A percentile compares a stretch with the other conserved stretches of the same genome.
Conservation (phyloP, 345 rosid genomes). For the Kernera saxatilis region DNA sequence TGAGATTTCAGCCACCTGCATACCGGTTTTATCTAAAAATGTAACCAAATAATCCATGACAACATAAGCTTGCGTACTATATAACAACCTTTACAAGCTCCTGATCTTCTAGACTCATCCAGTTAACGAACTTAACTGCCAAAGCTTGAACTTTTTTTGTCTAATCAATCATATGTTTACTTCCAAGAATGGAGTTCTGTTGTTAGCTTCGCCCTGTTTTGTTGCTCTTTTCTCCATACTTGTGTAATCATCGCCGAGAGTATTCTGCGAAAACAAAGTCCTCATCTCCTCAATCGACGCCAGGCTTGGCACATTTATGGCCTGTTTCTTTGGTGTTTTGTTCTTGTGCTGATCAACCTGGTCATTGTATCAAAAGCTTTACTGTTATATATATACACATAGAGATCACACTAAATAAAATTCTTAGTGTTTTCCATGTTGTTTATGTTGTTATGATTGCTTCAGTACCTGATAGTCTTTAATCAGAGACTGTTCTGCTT, state of each 20-base stretch:
- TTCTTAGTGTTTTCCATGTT: not conserved
- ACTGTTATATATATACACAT: not conserved
- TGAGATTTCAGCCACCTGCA: too few relatives aligned
- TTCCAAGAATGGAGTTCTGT: constrained; percentile 63
- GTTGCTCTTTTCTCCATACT: constrained; percentile 24
- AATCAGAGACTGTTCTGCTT: constrained; percentile 63
- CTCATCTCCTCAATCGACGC: constrained; percentile 70
- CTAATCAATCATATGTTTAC: constrained; percentile 39
- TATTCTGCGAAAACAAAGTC: constrained; percentile 17
- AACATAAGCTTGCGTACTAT: not conserved
- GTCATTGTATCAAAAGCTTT: not conserved
- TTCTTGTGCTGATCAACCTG: constrained; percentile 57
- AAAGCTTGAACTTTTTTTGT: not conserved
- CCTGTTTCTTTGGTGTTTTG: constrained; percentile 49
- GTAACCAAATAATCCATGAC: constrained; percentile 3
- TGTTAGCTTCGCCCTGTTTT: constrained; percentile 35
- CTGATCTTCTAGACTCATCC: constrained; percentile 7
- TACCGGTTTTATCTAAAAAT: not conserved
- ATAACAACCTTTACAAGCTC: not conserved
- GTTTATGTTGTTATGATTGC: constrained; percentile 1
- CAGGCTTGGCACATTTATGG: constrained; percentile 57
- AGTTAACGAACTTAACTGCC: constrained; percentile 8
- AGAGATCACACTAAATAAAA: not conserved
- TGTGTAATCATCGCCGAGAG: constrained; percentile 17
- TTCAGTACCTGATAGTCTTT: constrained; percentile 65